Conservation (phyloP, 106 monocot genomes). For the Apostasia ramifera region DNA sequence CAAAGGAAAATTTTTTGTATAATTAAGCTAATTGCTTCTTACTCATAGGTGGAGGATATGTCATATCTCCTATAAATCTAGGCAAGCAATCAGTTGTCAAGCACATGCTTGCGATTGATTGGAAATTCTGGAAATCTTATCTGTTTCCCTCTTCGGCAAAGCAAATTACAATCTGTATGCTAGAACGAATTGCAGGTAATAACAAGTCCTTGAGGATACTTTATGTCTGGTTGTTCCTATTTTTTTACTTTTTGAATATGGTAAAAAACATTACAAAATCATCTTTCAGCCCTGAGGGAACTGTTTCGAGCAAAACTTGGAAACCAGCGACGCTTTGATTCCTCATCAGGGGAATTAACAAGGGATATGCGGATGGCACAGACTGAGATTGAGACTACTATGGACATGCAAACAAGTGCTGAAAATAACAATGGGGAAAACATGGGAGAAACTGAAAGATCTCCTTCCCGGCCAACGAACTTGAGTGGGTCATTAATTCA, state of each 20-base stretch:
- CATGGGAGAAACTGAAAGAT: conserved; percentile 22
- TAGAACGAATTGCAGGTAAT: conserved; percentile 86
- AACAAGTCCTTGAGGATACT: not conserved
- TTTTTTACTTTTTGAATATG: not conserved
- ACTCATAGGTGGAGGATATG: conserved; percentile 92
- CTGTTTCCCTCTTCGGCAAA: conserved; percentile 76
- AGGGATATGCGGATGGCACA: conserved; percentile 27
- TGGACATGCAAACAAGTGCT: conserved; percentile 22
- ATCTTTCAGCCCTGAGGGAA: conserved; percentile 82
- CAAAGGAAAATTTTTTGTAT: not conserved
- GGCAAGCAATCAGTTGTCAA: conserved; percentile 91
- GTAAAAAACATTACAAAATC: conserved; percentile 4
- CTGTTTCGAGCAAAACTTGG: conserved; percentile 75
- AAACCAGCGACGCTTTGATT: conserved; percentile 34
- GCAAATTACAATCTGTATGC: conserved; percentile 76
- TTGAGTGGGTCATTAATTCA: conserved; percentile 65
- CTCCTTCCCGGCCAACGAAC: conserved; percentile 20
- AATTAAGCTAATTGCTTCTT: conserved; percentile 3
- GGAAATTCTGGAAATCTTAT: conserved; percentile 94
- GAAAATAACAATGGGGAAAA: conserved; percentile 24
- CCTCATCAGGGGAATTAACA: conserved; percentile 57
- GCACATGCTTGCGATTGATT: conserved; percentile 99
- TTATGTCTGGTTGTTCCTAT: not conserved
- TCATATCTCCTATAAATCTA: conserved; percentile 86
- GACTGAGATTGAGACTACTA: conserved; percentile 31